phyloP scores from a whole-genome alignment of 306 rosid species.

The Cicer bijugum region DNA sequence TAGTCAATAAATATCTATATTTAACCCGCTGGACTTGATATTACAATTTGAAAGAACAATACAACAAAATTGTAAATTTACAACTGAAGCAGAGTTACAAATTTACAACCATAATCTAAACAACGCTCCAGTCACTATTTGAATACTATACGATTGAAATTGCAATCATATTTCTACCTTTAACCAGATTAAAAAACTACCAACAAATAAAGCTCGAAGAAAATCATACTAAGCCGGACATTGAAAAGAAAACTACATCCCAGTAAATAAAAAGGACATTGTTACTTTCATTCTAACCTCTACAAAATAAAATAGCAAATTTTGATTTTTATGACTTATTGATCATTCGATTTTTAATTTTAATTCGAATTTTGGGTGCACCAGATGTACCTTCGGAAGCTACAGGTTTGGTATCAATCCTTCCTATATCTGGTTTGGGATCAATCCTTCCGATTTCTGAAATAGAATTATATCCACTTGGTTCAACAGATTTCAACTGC shows the following conservation, averaged over 20 bases:
- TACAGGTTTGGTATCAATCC: slow-evolving; percentile 53
- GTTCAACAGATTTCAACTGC: slow-evolving; percentile 57
- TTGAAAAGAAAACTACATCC: slow-evolving; percentile 37
- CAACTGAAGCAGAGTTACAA: slow-evolving; percentile 40
- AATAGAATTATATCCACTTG: slow-evolving; percentile 39
- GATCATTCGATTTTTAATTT: slow-evolving; percentile 64
- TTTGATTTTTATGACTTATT: slow-evolving; percentile 51
- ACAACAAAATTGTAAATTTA: slow-evolving; percentile 39
- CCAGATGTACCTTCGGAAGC: slow-evolving; percentile 65
- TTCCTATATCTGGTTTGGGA: slow-evolving; percentile 36
- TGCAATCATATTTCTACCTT: slow-evolving; percentile 39
- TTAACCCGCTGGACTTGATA: slow-evolving; percentile 1
- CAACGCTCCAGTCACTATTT: slow-evolving; percentile 31
- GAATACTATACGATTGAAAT: slow-evolving; percentile 38
- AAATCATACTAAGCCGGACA: slow-evolving; percentile 41
- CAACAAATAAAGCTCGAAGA: slow-evolving; percentile 43
- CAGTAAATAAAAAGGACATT: slow-evolving; percentile 14
- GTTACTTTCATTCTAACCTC: slow-evolving; percentile 40
- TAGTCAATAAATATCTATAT: slow-evolving; percentile 8
- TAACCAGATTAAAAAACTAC: slow-evolving; percentile 10
- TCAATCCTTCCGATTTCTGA: too few species aligned
- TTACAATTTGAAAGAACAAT: slow-evolving; percentile 10
- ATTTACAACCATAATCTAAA: slow-evolving; percentile 25
- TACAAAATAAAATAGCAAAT: slow-evolving; percentile 20
- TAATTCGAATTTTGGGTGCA: slow-evolving; percentile 79